A percentile compares a stretch with the other conserved stretches of the same genome.
Conservation (phyloP, 805 yeast species). For the Yamadazyma ubonensis region DNA sequence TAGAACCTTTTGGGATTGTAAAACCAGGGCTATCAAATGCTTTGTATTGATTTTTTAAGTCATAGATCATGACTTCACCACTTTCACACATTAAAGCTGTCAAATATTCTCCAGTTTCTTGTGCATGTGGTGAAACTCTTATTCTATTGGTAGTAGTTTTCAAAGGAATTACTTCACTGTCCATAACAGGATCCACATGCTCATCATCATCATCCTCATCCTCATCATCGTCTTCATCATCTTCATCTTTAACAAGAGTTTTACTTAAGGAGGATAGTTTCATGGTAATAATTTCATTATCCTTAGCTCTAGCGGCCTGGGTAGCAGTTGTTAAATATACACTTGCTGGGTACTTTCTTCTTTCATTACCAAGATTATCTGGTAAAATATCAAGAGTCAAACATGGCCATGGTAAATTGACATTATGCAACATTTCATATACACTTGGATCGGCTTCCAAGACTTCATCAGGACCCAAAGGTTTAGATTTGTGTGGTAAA, state of each 20-base stretch:
- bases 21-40: slow-evolving; percentile 90
- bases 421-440: slow-evolving; percentile 93
- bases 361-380: slow-evolving; percentile 80
- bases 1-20: slow-evolving; percentile 70
- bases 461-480: slow-evolving; percentile 93
- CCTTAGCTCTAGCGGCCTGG: slow-evolving; percentile 83
- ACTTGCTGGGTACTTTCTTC: slow-evolving; percentile 87
- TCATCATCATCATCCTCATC: slow-evolving; percentile 67
- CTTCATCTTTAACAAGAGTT: slow-evolving; percentile 83
- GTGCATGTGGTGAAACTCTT: slow-evolving; percentile 77
- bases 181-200: slow-evolving; percentile 82
- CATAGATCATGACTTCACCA: slow-evolving; percentile 87
- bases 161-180: slow-evolving; percentile 75
- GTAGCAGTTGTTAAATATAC: slow-evolving; percentile 88
- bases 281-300: slow-evolving; percentile 83
- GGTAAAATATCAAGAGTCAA: slow-evolving; percentile 86
- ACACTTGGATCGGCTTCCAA: slow-evolving; percentile 95
- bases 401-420: slow-evolving; percentile 96
- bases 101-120: slow-evolving; percentile 71
- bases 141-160: slow-evolving; percentile 86
- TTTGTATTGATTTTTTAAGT: slow-evolving; percentile 71
- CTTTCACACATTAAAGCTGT: slow-evolving; percentile 87
- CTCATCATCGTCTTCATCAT: slow-evolving; percentile 70
- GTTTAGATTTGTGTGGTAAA: slow-evolving; percentile 84
- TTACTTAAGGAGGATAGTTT: slow-evolving; percentile 79